phyloP scores from a whole-genome alignment of 352 stramenopile species.

The Phytophthora sojae region DNA sequence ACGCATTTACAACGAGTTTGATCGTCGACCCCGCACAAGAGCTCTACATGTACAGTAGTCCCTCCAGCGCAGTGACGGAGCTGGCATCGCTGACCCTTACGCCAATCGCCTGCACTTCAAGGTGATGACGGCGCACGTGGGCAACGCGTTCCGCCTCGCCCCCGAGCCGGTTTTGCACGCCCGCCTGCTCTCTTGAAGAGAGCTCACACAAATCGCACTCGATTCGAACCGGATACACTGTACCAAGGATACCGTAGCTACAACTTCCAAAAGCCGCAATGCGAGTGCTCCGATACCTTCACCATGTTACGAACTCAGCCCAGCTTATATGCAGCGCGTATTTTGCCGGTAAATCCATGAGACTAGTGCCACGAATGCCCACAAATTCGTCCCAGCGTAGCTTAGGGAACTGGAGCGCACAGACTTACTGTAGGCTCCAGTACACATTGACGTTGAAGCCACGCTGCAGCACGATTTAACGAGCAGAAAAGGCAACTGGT shows the following conservation, averaged over 20 bases:
- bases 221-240: constrained; percentile 12
- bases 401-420: too few species aligned
- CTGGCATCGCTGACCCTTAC: constrained; percentile 16
- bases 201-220: constrained; percentile 3
- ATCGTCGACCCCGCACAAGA: too few species aligned
- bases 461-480: not conserved
- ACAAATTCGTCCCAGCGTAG: too few species aligned
- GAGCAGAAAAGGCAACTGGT: constrained; percentile 1
- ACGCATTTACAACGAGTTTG: too few species aligned
- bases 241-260: constrained; percentile 4
- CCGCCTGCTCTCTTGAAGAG: constrained; percentile 4
- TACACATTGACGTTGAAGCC: too few species aligned
- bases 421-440: too few species aligned
- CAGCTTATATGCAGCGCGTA: too few species aligned
- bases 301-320: not conserved
- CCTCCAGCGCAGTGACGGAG: constrained; percentile 17
- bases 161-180: not conserved
- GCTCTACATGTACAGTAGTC: not conserved
- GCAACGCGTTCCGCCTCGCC: not conserved
- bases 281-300: not conserved
- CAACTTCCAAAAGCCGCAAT: constrained; percentile 14
- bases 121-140: constrained; percentile 6
- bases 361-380: too few species aligned
- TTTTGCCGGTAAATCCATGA: too few species aligned
- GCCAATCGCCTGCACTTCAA: constrained; percentile 31